Base-by-base conservation (phyloP, 2,329 filamentous ascomycete species). In the Claviceps sorghi region DNA sequence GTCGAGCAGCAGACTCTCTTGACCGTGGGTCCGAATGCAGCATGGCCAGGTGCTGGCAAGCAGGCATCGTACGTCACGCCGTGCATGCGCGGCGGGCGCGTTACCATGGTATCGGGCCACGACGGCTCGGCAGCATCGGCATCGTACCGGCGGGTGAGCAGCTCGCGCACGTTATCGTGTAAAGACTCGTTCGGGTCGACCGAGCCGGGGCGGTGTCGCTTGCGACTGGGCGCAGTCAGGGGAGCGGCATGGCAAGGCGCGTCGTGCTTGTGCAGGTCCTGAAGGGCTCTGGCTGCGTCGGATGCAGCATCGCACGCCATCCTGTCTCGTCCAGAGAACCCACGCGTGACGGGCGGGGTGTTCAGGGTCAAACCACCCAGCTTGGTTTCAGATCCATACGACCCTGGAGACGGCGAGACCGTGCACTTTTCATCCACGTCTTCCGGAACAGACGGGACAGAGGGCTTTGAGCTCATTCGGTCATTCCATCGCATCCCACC, bases 1-100 rank as follows among this genome's bases (percentile, higher is more conserved):
- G 77, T 71, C 45, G 80, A 77, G 67, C 80, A 85, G 69, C 83
- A 84, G 40, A 84, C 72, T 59, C 83, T 77, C 69, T 86, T 86
- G 56, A 77, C 72, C 58, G 75, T 72, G 57, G 72, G 72, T 46
- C 72, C 68, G 34, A 75, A 60, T 22, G 59, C 70, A 52, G 69
- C 69, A 52, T 66, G 72, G 53, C 65, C 64, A 54, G 67, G 65
- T 32, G 71, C 60, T 65, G 73, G 65, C 45, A 63, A 51, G 53
- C 60, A 60, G 32, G 60, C 51, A n/a, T 64, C 61, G 1, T 60
- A 58, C 21, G 54, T 54, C 17, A 56, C 50, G 41, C 48, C 59
- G 48, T 60, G 38, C 22, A 29, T 29, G 15, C 9, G 13, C 11
- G 17, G 60, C 48, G 70, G 63, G 41, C 67, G 71, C 52, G 71